Evolutionary conservation across 139 green algal species (phyloP).

Genomic region (Chlorella sp.): DNA sequence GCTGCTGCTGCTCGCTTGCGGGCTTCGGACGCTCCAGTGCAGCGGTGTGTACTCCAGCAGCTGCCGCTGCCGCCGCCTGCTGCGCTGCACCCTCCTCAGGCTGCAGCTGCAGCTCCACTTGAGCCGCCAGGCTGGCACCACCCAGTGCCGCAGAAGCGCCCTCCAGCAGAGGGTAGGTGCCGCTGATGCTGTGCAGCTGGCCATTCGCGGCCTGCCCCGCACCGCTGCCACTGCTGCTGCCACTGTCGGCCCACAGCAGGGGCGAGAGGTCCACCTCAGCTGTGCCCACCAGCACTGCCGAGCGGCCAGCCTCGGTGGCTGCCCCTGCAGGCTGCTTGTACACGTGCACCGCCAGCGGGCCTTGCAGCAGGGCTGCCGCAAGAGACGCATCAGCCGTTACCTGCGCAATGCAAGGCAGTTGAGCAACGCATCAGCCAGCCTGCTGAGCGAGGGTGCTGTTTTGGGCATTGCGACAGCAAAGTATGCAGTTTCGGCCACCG

Average conservation of each 20-base stretch:
- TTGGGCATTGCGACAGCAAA: not conserved
- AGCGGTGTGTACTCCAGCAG: not conserved
- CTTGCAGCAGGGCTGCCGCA: not conserved
- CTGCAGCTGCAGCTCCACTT: conserved; percentile 2
- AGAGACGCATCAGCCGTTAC: not conserved
- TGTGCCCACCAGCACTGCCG: conserved; percentile 4
- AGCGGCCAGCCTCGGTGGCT: not conserved
- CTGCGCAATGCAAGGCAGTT: not conserved
- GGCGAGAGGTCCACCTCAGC: conserved; percentile 8
- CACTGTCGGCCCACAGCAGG: not conserved
- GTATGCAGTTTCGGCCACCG: not conserved
- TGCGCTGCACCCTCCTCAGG: not conserved
- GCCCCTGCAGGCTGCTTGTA: conserved; percentile 18
- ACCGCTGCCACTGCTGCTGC: not conserved
- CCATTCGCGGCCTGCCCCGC: not conserved
- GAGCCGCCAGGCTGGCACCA: not conserved
- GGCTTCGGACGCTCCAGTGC: not conserved
- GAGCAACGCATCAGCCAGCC: not conserved
- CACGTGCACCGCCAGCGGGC: conserved; percentile 1
- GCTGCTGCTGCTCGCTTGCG: not conserved
- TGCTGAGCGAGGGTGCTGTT: not conserved
- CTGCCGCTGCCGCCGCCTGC: conserved; percentile 7
- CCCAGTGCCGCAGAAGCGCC: not conserved
- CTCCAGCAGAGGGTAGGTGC: not conserved
- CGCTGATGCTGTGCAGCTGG: not conserved